Evolutionary conservation across 345 rosid genomes (phyloP).

Genomic region (Angophora floribunda): DNA sequence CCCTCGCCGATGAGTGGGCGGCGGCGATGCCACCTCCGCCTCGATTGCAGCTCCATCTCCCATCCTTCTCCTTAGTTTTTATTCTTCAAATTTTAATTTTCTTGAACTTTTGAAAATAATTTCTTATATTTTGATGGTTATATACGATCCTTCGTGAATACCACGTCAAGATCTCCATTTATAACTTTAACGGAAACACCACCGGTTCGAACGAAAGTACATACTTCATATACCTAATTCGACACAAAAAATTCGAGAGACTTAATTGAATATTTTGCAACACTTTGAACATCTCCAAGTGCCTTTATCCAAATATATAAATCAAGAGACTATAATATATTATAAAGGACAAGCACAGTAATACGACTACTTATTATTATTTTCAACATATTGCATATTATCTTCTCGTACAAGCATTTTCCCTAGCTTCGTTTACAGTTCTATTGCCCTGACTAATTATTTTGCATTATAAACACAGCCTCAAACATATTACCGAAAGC

Average conservation of each 20-base stretch:
- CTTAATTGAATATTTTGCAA: neutral
- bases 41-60: too few species aligned
- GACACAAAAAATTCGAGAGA: too few species aligned
- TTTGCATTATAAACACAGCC: neutral
- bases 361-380: too few species aligned
- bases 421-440: neutral
- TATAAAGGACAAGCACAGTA: neutral
- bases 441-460: neutral
- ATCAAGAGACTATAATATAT: neutral
- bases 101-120: too few species aligned
- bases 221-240: too few species aligned
- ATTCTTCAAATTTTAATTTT: too few species aligned
- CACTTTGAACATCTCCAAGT: neutral
- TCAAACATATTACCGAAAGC: neutral
- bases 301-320: neutral
- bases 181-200: too few species aligned
- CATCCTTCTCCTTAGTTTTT: too few species aligned
- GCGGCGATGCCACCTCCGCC: neutral
- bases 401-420: neutral
- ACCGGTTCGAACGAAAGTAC: too few species aligned
- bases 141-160: too few species aligned
- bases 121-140: too few species aligned
- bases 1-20: neutral
- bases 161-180: too few species aligned
- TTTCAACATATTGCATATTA: neutral